Conservation (phyloP, 139 green algal genomes). For the Eudorina sp. region DNA sequence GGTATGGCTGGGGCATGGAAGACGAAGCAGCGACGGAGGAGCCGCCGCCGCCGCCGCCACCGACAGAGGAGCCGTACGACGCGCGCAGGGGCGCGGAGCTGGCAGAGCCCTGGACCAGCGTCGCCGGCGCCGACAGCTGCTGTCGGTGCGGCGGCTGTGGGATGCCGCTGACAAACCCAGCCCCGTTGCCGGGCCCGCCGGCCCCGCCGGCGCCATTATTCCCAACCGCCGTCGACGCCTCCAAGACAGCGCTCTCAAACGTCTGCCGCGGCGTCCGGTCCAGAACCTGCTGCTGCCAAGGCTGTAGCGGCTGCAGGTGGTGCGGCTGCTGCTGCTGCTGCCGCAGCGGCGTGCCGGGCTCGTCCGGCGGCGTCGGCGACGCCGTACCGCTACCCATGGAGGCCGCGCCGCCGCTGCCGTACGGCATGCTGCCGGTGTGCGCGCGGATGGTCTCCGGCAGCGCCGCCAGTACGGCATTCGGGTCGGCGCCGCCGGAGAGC, state of each 20-base stretch:
- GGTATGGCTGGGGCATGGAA: no score
- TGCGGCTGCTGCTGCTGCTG: constrained; percentile 2
- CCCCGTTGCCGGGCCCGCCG: not conserved
- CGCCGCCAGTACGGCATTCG: constrained; percentile 46
- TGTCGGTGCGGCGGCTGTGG: not conserved
- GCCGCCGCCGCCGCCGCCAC: not conserved
- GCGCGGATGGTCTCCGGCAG: constrained; percentile 62
- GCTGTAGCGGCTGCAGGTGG: not conserved
- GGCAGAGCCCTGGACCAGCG: not conserved
- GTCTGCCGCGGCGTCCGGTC: not conserved
- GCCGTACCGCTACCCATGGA: not conserved
- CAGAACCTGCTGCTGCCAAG: not conserved
- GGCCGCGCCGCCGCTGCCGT: not conserved
- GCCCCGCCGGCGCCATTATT: not conserved
- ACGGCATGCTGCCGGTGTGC: not conserved
- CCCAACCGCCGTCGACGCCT: not conserved
- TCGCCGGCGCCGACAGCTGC: not conserved
- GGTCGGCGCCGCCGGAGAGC: constrained; percentile 54
- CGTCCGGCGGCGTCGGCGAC: not conserved
- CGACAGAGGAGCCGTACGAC: constrained; percentile 24
- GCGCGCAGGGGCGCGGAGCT: not conserved
- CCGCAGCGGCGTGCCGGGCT: not conserved
- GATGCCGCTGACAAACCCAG: not conserved
- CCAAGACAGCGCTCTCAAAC: not conserved
- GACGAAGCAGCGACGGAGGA: no score